A percentile compares a stretch with the other conserved stretches of the same genome.
phyloP scores from a whole-genome alignment of 768 basidiomycete species.

The Boletus sp. region DNA sequence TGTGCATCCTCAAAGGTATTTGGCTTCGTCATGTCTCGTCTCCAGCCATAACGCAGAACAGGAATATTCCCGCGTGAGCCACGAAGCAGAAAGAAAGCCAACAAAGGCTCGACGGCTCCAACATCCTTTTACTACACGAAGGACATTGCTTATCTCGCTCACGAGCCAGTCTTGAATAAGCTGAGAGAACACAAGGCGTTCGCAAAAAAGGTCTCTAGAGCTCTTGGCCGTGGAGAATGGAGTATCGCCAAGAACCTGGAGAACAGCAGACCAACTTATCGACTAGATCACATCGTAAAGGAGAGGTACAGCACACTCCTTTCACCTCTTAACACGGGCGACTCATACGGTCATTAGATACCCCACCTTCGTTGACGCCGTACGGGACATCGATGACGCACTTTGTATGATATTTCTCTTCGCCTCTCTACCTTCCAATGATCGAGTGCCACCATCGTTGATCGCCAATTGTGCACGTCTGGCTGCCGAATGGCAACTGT shows the following conservation, averaged over 20 bases:
- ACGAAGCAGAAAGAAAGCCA: slow-evolving; percentile 84
- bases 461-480: slow-evolving; percentile 89
- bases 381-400: slow-evolving; percentile 96
- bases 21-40: slow-evolving; percentile 1
- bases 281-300: slow-evolving; percentile 94
- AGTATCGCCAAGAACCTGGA: slow-evolving; percentile 90
- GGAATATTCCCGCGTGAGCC: slow-evolving; percentile 99
- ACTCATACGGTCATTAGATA: slow-evolving; percentile 55
- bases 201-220: slow-evolving; percentile 92
- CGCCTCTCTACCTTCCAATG: slow-evolving; percentile 84
- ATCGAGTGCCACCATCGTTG: slow-evolving; percentile 76
- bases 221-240: slow-evolving; percentile 94
- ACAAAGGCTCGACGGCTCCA: slow-evolving; percentile 95
- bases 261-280: slow-evolving; percentile 88
- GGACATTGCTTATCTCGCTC: slow-evolving; percentile 95
- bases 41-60: slow-evolving; percentile 32
- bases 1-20: slow-evolving; percentile 95
- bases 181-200: slow-evolving; percentile 97
- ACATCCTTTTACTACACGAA: slow-evolving; percentile 98
- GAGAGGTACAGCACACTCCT: slow-evolving; percentile 63
- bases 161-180: slow-evolving; percentile 93
- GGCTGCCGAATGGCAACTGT: slow-evolving; percentile 95
- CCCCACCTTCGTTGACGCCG: slow-evolving; percentile 92
- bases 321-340: neutral
- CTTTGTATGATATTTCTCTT: slow-evolving; percentile 95